A percentile compares a stretch with the other conserved stretches of the same genome.
These are phyloP conservation scores for Penicillium egyptiacum DNA, from an alignment of 495 filamentous ascomycete genomes.

Conservation along the genomic window DNA sequence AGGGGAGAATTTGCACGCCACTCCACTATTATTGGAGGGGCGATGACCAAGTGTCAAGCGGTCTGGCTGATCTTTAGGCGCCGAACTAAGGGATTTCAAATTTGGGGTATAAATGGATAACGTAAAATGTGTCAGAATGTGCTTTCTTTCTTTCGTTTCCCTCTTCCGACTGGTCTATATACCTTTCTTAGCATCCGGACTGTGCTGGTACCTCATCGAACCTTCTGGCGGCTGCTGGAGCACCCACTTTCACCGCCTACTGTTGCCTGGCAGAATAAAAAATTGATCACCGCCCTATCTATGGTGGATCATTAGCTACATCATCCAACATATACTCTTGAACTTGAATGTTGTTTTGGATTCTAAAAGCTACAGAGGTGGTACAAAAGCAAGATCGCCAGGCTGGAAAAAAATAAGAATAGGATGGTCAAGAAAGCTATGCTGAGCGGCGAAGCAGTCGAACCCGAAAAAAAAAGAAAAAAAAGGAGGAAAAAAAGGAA, in stretches of 20 bases:
- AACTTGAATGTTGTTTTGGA: not conserved
- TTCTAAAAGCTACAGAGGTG: not conserved
- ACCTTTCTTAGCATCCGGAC: slow-evolving; percentile 14
- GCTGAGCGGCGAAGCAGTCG: not conserved
- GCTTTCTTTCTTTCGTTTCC: not conserved
- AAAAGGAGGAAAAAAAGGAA: slow-evolving; percentile 6
- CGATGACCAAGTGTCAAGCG: slow-evolving; percentile 24
- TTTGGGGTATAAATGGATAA: slow-evolving; percentile 6
- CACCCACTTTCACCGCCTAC: slow-evolving; percentile 33
- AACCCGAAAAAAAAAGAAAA: slow-evolving; percentile 8
- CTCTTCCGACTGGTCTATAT: slow-evolving; percentile 18
- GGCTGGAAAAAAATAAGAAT: not conserved
- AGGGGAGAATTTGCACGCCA: slow-evolving; percentile 48
- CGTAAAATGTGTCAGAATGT: slow-evolving; percentile 2
- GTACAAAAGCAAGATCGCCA: not conserved
- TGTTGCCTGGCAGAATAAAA: slow-evolving; percentile 27
- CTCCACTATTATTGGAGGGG: slow-evolving; percentile 35
- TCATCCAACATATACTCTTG: not conserved
- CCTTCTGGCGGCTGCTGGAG: slow-evolving; percentile 43
- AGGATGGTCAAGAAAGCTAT: not conserved
- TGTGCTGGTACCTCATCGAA: slow-evolving; percentile 34
- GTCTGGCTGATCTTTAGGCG: slow-evolving; percentile 15
- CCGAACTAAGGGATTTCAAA: not conserved
- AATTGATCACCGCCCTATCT: slow-evolving; percentile 21
- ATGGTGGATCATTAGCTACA: slow-evolving; percentile 5